Evolutionary conservation across 2,329 filamentous ascomycete genomes (phyloP), one percentile per base, ranked within the genome.

Genomic region (Pseudogymnoascus sp.): DNA sequence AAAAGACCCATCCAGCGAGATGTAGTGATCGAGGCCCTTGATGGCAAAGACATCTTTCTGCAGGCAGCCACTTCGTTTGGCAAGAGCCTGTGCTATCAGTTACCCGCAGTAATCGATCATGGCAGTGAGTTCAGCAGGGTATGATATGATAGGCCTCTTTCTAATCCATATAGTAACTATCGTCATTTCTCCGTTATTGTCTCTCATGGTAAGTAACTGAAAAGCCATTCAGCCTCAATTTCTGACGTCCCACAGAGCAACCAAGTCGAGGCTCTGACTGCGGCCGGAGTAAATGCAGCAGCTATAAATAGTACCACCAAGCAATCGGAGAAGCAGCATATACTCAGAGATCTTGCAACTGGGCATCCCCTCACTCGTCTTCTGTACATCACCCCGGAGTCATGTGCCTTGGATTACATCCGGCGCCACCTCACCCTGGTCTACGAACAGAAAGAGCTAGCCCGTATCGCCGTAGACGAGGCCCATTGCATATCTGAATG

Each of bases 401-500:
- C 92, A 63, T 97, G 93, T 73, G 85, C 88, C 35, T 83, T 85
- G 4, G 84, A 91, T 64, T 81, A 82, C 63, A 97, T 97, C 74
- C 88, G 92, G 39, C 83, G 86, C 64, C 84, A 87, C 58, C 78
- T 97, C 7, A 82, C 83, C 64, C 78, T 89, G 4, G 87, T 97
- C 12, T 79, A 97, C 71, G 79, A 85, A 63, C 92, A 97, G 73
- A 84, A 84, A 63, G 91, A 97, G 75, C 83, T 97, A n/a, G 88
- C 89, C 8, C 85, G 93, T 12, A 85, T 97, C 66, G 93, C 90
- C 58, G 87, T 97, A 63, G 93, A 97, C 71, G 93, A 97, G 76
- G 93, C 93, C 2, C 93, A 97, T 74, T 97, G 93, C 74, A 96
- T 97, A 68, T 96, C 91, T 23, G 92, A 97, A 85, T 97, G 93